Percentiles rank a stretch among this genome's conserved stretches.
These are phyloP conservation scores for Coemansia sp. DNA, from an alignment of 192 early-diverging fungal species.

Conservation along the genomic window DNA sequence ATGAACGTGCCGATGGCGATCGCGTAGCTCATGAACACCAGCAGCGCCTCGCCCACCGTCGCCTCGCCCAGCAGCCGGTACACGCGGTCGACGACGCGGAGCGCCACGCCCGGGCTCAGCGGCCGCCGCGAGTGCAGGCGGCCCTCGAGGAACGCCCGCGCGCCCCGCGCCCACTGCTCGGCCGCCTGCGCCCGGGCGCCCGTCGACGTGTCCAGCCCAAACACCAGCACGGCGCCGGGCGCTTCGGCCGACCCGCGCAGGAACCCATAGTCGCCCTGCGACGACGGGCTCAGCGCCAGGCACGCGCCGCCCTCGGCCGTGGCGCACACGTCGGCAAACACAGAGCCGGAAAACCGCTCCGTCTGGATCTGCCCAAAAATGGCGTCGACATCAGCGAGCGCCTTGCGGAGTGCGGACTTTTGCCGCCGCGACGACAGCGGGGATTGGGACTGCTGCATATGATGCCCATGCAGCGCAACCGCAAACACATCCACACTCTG, in stretches of 20 bases:
- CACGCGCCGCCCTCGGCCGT: constrained; percentile 42
- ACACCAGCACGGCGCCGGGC: constrained; percentile 41
- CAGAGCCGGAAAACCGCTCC: not conserved
- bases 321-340: constrained; percentile 47
- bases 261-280: constrained; percentile 29
- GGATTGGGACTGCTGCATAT: not conserved
- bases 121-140: constrained; percentile 15
- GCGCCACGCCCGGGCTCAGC: constrained; percentile 13
- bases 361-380: constrained; percentile 26
- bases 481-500: constrained; percentile 34
- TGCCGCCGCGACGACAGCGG: constrained; percentile 12
- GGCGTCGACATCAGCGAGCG: constrained; percentile 12
- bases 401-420: constrained; percentile 38
- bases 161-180: constrained; percentile 27
- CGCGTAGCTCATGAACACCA: constrained; percentile 74
- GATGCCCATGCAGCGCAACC: constrained; percentile 18
- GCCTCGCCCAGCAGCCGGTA: constrained; percentile 69
- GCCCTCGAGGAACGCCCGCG: constrained; percentile 19
- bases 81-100: constrained; percentile 50
- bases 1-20: constrained; percentile 81
- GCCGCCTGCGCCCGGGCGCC: constrained; percentile 13
- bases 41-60: constrained; percentile 72
- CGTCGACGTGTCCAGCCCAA: constrained; percentile 36
- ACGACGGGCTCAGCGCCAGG: constrained; percentile 59
- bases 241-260: constrained; percentile 46